Base-by-base conservation (phyloP, 768 basidiomycete genomes). In the Suillus occidentalis region DNA sequence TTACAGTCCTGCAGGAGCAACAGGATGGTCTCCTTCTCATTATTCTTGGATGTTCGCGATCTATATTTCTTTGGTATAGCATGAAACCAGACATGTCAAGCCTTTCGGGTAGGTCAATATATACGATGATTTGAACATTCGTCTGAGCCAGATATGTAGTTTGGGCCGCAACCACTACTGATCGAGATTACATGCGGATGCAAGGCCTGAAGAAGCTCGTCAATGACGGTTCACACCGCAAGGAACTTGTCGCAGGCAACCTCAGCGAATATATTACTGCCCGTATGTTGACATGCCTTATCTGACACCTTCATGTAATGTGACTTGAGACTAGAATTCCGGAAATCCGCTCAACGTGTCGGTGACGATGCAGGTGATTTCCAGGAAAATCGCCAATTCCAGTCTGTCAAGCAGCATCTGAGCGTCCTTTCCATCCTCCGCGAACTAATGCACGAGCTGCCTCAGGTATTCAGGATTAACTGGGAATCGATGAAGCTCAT, bases 221-320 rank as follows among this genome's bases (percentile, higher is more conserved):
- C 6, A 79, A 76, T 68, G 75, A 85, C 53, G 71, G 78, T 16
- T 65, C 70, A 20, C 88, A 93, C 70, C 84, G 90, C n/a, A 87
- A 92, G 68, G 91, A 94, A 72, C 78, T 92, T 42, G 87, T 91
- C 7, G 89, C 90, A 1, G 85, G 87, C 10, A 85, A 85, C 39
- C 79, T 93, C 63, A 77, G 79, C 68, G 79, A 79, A 39, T 85
- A 85, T 70, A 73, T 90, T 52, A 79, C 83, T 20, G 68, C 77
- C 42, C 78, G 90, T 90, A 71, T 69, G 84, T 61, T 12, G 22
- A 43, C 45, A 45, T 43, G 28, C 55, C 16, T 34, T 60, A 6
- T 45, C 6, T 16, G 20, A 4, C 39, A 31, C 20, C 8, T 4
- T 45, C 42, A 6, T n/a, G 22, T 58, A 37, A 62, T 2, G 12